Percentiles rank a stretch among this genome's conserved stretches.
phyloP scores from a whole-genome alignment of 345 rosid genomes.

The Aquilaria malaccensis region DNA sequence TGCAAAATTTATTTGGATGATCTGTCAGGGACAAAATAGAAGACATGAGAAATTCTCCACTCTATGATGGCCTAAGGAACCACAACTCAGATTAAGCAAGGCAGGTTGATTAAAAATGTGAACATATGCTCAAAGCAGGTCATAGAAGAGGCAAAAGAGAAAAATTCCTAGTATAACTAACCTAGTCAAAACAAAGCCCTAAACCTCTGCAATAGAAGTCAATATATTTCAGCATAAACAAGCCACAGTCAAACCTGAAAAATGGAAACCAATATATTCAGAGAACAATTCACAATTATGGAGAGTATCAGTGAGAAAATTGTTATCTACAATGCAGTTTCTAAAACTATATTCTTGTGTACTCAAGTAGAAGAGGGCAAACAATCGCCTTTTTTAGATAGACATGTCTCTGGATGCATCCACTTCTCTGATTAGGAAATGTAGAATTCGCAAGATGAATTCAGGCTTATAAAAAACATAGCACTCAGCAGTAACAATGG shows the following conservation, averaged over 20 bases:
- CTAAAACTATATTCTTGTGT: too few species aligned
- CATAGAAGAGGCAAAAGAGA: background rate
- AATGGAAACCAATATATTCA: constrained; percentile 1
- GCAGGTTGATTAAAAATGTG: background rate
- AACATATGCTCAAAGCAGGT: background rate
- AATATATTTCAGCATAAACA: constrained; percentile 94
- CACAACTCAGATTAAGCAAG: background rate
- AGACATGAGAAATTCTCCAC: background rate
- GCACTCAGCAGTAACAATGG: too few species aligned
- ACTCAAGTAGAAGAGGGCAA: too few species aligned
- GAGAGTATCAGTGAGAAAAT: too few species aligned
- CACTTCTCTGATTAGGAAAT: too few species aligned
- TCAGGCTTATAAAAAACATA: too few species aligned
- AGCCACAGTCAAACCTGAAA: constrained; percentile 91
- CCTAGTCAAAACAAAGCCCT: constrained; percentile 86
- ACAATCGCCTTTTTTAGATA: too few species aligned
- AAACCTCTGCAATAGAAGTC: constrained; percentile 91
- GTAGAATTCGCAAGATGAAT: too few species aligned
- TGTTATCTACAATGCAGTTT: too few species aligned
- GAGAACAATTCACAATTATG: background rate
- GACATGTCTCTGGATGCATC: too few species aligned
- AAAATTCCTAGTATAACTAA: constrained; percentile 14
- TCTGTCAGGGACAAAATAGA: too few species aligned
- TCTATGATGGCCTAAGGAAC: background rate
- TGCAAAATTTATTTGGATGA: too few species aligned